Conservation (phyloP, 495 filamentous ascomycete genomes). For the Parathielavia appendiculata region DNA sequence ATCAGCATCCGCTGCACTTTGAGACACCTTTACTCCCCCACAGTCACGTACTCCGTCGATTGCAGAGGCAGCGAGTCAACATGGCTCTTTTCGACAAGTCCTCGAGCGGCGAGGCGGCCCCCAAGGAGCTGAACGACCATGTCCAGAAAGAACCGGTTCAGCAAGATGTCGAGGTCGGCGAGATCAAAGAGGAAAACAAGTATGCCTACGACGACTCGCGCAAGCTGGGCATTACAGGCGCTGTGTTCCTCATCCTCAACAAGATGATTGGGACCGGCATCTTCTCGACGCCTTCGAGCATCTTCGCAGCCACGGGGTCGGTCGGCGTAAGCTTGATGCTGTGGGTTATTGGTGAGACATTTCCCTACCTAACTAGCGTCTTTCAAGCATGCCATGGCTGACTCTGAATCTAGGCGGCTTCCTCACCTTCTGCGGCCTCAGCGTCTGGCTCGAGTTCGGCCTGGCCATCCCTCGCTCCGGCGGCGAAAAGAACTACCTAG, state of each 20-base stretch:
- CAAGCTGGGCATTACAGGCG: slow-evolving; percentile 48
- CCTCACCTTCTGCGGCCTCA: slow-evolving; percentile 15
- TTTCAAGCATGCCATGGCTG: slow-evolving; percentile 40
- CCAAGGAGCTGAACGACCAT: slow-evolving; percentile 12
- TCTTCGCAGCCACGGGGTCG: slow-evolving; percentile 47
- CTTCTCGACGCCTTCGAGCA: slow-evolving; percentile 48
- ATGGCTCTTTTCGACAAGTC: slow-evolving; percentile 22
- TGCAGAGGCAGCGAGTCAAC: neutral
- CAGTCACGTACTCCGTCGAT: neutral
- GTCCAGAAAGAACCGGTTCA: neutral
- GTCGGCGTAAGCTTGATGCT: slow-evolving; percentile 37
- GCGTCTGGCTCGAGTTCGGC: slow-evolving; percentile 41
- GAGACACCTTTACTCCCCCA: neutral
- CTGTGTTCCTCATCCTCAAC: slow-evolving; percentile 51
- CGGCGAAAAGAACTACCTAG: slow-evolving; percentile 59
- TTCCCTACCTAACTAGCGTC: slow-evolving; percentile 35
- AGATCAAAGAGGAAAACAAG: slow-evolving; percentile 33
- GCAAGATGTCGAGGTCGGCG: slow-evolving; percentile 22
- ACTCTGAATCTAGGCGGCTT: slow-evolving; percentile 53
- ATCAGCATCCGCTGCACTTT: slow-evolving; percentile 7
- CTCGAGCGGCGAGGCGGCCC: slow-evolving; percentile 12
- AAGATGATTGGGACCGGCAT: slow-evolving; percentile 56
- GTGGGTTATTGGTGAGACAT: slow-evolving; percentile 32
- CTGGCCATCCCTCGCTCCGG: slow-evolving; percentile 50
- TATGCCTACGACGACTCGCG: slow-evolving; percentile 46